A percentile compares a stretch with the other conserved stretches of the same genome.
Evolutionary conservation across 257 asterid genomes (phyloP).

Genomic region (Rubia yunnanensis): DNA sequence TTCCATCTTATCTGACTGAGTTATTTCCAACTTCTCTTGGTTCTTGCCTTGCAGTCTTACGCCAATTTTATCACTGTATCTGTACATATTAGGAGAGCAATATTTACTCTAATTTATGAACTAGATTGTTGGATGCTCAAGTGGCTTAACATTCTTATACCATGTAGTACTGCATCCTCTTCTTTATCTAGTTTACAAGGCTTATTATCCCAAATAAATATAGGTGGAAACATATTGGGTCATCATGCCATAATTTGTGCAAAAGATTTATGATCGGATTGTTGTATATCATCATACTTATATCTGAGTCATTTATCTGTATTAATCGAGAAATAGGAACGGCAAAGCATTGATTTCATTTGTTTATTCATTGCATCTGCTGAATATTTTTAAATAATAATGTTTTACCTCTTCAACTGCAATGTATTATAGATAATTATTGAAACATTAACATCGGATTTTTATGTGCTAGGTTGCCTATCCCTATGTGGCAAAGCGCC

Average conservation of each 20-base stretch:
- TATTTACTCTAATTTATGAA: background rate
- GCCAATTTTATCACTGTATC: background rate
- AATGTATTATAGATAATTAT: background rate
- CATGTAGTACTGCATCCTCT: background rate
- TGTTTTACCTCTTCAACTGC: background rate
- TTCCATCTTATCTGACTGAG: constrained; percentile 5
- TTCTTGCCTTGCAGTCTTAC: constrained; percentile 1
- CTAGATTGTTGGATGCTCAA: background rate
- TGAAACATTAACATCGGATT: background rate
- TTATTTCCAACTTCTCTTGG: background rate
- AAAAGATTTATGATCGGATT: background rate
- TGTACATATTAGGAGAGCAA: background rate
- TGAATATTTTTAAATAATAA: background rate
- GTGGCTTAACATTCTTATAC: background rate
- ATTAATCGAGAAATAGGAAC: background rate
- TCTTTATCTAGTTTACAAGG: background rate
- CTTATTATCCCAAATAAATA: background rate
- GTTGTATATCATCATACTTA: background rate
- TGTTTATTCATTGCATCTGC: background rate
- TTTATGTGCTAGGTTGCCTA: constrained; percentile 73
- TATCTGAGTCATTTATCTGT: background rate
- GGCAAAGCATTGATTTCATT: background rate
- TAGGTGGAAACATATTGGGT: background rate
- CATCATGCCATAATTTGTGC: background rate
- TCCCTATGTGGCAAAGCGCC: constrained; percentile 98